A percentile compares a stretch with the other conserved stretches of the same genome.
phyloP scores from a whole-genome alignment of 1,139 yeast species.

The Yamadazyma taylorii region DNA sequence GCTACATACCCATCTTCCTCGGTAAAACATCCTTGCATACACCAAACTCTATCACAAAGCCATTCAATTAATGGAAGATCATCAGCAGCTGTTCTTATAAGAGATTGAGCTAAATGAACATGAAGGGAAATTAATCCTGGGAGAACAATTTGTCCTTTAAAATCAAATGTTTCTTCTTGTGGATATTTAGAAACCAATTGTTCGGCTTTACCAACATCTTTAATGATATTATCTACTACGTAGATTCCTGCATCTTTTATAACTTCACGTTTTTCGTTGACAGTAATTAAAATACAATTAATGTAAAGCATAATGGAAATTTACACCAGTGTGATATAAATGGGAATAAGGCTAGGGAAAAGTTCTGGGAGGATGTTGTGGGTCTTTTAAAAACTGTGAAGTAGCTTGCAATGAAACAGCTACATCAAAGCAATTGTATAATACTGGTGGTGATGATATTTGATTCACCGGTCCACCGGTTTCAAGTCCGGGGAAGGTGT shows the following conservation, averaged over 20 bases:
- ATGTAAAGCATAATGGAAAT: conserved; percentile 9
- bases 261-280: conserved; percentile 9
- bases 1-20: conserved; percentile 24
- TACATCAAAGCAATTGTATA: too few species aligned
- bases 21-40: conserved; percentile 22
- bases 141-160: conserved; percentile 10
- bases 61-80: conserved; percentile 22
- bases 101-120: conserved; percentile 17
- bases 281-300: conserved; percentile 12
- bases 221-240: conserved; percentile 8
- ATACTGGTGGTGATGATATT: too few species aligned
- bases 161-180: conserved; percentile 7
- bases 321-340: too few species aligned
- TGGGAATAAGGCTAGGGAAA: too few species aligned
- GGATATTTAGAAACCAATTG: conserved; percentile 7
- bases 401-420: too few species aligned
- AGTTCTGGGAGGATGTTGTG: too few species aligned
- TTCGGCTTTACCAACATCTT: conserved; percentile 11
- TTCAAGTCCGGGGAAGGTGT: too few species aligned
- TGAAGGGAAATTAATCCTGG: conserved; percentile 14
- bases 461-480: too few species aligned
- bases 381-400: too few species aligned
- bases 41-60: conserved; percentile 24
- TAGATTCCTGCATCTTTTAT: conserved; percentile 10
- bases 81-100: conserved; percentile 21